Conservation (phyloP, 306 rosid species). For the Rosa rugosa region DNA sequence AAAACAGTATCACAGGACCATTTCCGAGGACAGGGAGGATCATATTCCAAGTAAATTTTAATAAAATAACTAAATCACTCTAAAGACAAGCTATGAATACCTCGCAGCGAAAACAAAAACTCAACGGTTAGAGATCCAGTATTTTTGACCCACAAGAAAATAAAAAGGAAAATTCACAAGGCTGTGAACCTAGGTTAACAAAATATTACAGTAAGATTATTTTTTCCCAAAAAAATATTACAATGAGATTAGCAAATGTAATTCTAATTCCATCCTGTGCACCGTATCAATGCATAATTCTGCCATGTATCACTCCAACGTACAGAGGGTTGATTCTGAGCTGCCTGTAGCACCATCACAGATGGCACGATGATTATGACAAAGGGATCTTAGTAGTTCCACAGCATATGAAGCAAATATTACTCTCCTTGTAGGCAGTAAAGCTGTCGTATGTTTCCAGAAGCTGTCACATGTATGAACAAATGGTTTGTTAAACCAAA, state of each 20-base stretch:
- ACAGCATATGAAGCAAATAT: slow-evolving; percentile 29
- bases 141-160: slow-evolving; percentile 29
- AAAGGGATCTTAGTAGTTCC: slow-evolving; percentile 35
- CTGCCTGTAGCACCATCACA: slow-evolving; percentile 43
- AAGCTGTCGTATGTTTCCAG: slow-evolving; percentile 98
- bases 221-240: slow-evolving; percentile 41
- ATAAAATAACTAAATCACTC: not conserved
- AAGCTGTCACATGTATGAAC: slow-evolving; percentile 55
- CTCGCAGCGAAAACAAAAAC: slow-evolving; percentile 14
- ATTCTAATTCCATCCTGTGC: slow-evolving; percentile 50
- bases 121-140: slow-evolving; percentile 29
- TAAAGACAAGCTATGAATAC: slow-evolving; percentile 5
- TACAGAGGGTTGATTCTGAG: slow-evolving; percentile 42
- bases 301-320: slow-evolving; percentile 36
- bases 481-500: not conserved
- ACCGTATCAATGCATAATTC: slow-evolving; percentile 43
- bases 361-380: slow-evolving; percentile 49
- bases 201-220: slow-evolving; percentile 64
- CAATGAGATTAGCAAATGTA: slow-evolving; percentile 73
- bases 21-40: not conserved
- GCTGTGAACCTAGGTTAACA: slow-evolving; percentile 56
- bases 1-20: not conserved
- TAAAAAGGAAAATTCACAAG: slow-evolving; percentile 40
- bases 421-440: slow-evolving; percentile 94
- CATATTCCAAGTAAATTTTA: not conserved